Conservation (phyloP, 108 stramenopile species). For the Nitzschia sp. region DNA sequence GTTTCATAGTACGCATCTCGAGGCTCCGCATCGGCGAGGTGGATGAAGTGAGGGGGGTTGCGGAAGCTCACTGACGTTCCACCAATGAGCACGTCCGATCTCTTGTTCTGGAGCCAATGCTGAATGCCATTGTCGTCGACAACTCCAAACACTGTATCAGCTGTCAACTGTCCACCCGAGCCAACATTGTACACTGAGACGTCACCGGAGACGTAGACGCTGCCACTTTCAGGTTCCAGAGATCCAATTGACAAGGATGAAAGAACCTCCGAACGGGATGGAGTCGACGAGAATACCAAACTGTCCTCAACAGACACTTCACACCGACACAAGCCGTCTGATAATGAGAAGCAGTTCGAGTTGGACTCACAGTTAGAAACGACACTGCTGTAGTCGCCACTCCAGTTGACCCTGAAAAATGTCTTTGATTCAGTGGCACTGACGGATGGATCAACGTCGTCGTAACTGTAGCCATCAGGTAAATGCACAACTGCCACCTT, state of each 20-base stretch:
- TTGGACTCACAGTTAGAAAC: constrained; percentile 4
- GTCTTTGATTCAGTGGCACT: constrained; percentile 4
- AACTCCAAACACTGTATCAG: background rate
- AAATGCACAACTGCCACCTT: constrained; percentile 57
- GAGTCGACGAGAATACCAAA: constrained; percentile 2
- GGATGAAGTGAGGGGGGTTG: background rate
- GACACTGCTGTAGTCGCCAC: background rate
- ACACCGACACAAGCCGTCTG: background rate
- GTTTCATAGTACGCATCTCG: background rate
- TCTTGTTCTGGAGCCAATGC: background rate
- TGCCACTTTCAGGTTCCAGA: background rate
- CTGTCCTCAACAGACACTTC: too few relatives aligned
- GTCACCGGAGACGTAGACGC: background rate
- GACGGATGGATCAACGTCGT: background rate
- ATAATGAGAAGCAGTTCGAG: constrained; percentile 21
- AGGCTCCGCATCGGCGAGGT: background rate
- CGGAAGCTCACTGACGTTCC: background rate
- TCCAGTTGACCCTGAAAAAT: constrained; percentile 7
- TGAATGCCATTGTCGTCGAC: background rate
- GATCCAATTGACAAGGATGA: background rate
- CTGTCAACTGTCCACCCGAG: too few relatives aligned
- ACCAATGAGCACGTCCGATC: background rate
- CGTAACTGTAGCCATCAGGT: background rate
- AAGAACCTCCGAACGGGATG: background rate
- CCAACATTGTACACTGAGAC: background rate